Conservation (phyloP, 2,329 filamentous ascomycete species). For the Nothopassalora personata region DNA sequence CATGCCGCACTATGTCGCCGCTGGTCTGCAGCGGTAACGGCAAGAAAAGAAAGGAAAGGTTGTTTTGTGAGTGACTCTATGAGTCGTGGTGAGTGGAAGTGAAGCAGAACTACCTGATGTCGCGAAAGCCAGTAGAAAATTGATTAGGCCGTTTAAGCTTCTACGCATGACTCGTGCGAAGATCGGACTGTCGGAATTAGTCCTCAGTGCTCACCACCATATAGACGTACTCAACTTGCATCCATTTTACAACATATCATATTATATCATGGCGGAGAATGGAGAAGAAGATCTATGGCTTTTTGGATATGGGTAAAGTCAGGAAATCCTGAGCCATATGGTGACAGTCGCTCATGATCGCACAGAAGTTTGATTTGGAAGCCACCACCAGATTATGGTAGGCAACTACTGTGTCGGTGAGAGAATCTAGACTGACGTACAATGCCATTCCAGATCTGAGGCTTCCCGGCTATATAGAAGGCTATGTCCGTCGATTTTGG, state of each 20-base stretch:
- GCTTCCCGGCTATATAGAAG: slow-evolving; percentile 82
- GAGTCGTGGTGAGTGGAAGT: not conserved
- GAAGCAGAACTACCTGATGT: not conserved
- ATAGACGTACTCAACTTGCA: not conserved
- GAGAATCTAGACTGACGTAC: not conserved
- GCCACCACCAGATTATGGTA: slow-evolving; percentile 92
- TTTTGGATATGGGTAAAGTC: slow-evolving; percentile 82
- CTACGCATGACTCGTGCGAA: not conserved
- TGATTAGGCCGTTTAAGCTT: not conserved
- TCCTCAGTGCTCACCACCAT: not conserved
- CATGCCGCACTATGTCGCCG: slow-evolving; percentile 20
- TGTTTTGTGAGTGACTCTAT: slow-evolving; percentile 1
- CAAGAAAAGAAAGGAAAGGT: slow-evolving; percentile 1
- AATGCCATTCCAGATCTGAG: slow-evolving; percentile 59
- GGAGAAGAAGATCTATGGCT: slow-evolving; percentile 68
- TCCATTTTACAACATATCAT: not conserved
- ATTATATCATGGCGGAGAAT: slow-evolving; percentile 7
- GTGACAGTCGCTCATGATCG: slow-evolving; percentile 7
- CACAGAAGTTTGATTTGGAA: slow-evolving; percentile 93
- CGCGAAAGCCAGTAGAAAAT: not conserved
- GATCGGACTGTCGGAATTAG: not conserved
- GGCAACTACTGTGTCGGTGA: not conserved
- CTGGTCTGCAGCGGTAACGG: not conserved
- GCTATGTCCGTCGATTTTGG: slow-evolving; percentile 95
- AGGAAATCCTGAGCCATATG: not conserved